Evolutionary conservation across 805 yeast species (phyloP).

Genomic region (Ascoidea tarda): DNA sequence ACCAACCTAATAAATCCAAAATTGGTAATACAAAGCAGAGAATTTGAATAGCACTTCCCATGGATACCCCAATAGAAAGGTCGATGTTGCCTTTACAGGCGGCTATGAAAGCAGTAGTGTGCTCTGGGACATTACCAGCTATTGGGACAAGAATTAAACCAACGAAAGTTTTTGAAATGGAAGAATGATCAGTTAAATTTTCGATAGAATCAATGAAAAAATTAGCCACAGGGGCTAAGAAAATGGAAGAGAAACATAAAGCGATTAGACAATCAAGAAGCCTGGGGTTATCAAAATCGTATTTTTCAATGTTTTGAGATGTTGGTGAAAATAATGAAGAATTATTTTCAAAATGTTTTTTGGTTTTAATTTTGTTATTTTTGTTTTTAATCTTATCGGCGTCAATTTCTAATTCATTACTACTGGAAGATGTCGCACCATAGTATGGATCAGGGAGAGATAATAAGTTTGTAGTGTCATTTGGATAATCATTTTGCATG

Average conservation of each 20-base stretch:
- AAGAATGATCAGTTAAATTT: constrained; percentile 11
- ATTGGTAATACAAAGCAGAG: constrained; percentile 13
- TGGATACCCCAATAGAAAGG: constrained; percentile 11
- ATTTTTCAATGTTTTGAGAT: neutral
- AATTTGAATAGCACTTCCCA: constrained; percentile 13
- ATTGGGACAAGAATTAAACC: constrained; percentile 14
- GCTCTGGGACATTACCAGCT: constrained; percentile 15
- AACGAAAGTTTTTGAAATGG: constrained; percentile 13
- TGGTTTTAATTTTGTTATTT: neutral
- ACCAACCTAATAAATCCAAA: neutral
- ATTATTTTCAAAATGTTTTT: no score
- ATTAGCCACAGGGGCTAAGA: constrained; percentile 13
- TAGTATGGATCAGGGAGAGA: neutral
- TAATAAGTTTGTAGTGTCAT: no score
- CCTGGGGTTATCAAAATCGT: constrained; percentile 4
- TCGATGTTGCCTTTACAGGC: constrained; percentile 14
- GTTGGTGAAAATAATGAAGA: neutral
- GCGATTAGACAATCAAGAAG: constrained; percentile 13
- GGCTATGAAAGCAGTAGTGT: constrained; percentile 11
- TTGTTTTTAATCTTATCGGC: neutral
- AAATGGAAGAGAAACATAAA: constrained; percentile 12
- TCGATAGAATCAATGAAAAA: constrained; percentile 14
- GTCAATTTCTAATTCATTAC: neutral
- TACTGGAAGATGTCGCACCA: neutral
- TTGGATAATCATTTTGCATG: no score